Conservation (phyloP, 768 basidiomycete genomes). For the Amanita subjunquillea region DNA sequence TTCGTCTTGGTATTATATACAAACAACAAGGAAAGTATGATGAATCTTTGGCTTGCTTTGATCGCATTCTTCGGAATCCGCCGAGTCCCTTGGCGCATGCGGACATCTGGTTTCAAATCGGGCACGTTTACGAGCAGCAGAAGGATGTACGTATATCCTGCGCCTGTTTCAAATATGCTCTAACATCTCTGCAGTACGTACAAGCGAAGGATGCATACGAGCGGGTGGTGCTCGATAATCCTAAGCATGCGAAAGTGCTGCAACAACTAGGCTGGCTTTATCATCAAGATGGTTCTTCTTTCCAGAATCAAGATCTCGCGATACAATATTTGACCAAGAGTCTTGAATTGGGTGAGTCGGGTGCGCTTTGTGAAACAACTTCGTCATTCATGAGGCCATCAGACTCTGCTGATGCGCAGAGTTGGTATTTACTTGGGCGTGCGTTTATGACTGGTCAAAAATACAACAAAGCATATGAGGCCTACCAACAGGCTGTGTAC, state of each 20-base stretch:
- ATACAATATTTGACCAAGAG: conserved; percentile 91
- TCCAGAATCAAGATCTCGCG: conserved; percentile 93
- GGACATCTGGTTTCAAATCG: conserved; percentile 99
- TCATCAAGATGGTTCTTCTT: conserved; percentile 88
- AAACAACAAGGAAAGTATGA: conserved; percentile 96
- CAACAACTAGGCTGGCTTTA: conserved; percentile 98
- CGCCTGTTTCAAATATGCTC: conserved; percentile 6
- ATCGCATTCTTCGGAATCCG: conserved; percentile 91
- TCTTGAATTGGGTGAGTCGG: conserved; percentile 77
- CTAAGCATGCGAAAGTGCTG: conserved; percentile 91
- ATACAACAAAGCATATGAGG: conserved; percentile 99
- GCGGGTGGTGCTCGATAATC: conserved; percentile 87
- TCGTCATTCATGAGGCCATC: conserved; percentile 3
- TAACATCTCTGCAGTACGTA: conserved; percentile 45
- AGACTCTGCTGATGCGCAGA: conserved; percentile 95
- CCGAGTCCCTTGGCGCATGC: conserved; percentile 93
- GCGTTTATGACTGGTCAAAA: conserved; percentile 98
- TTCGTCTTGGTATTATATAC: conserved; percentile 97
- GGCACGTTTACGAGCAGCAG: conserved; percentile 96
- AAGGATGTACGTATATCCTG: conserved; percentile 63
- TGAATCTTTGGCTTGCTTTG: conserved; percentile 86
- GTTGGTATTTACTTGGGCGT: conserved; percentile 97
- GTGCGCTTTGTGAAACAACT: background rate
- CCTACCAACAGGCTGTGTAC: conserved; percentile 98
- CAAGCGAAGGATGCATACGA: conserved; percentile 94